Percentiles rank a stretch among this genome's conserved stretches.
Evolutionary conservation across 2,329 filamentous ascomycete genomes (phyloP).

Genomic region (Pseudogymnoascus sp.): DNA sequence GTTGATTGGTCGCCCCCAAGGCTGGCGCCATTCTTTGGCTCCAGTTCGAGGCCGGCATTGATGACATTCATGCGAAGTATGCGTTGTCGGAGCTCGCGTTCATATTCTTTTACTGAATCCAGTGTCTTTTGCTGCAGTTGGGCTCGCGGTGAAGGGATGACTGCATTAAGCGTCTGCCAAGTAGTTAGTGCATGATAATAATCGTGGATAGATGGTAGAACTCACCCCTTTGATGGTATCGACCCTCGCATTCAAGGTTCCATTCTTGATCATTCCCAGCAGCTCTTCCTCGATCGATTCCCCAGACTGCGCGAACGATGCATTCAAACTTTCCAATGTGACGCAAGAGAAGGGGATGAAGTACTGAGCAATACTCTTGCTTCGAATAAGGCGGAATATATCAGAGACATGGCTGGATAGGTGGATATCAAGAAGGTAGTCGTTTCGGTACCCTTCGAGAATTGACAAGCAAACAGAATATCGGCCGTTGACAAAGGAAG

Average conservation of each 20-base stretch:
- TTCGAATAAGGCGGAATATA: conserved; percentile 69
- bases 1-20: background rate
- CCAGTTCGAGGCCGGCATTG: conserved; percentile 65
- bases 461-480: conserved; percentile 79
- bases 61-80: conserved; percentile 70
- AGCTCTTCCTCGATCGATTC: conserved; percentile 66
- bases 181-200: conserved; percentile 12
- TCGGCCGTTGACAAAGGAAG: conserved; percentile 80
- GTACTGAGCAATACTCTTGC: conserved; percentile 90
- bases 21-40: conserved; percentile 24
- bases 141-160: conserved; percentile 55
- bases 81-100: conserved; percentile 65
- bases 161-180: conserved; percentile 60
- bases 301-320: conserved; percentile 60
- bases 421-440: conserved; percentile 87
- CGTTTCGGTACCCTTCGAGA: conserved; percentile 69
- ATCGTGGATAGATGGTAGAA: conserved; percentile 5
- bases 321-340: conserved; percentile 68
- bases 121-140: conserved; percentile 64
- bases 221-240: conserved; percentile 70
- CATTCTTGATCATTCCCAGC: conserved; percentile 64
- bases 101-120: conserved; percentile 60
- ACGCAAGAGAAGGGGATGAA: conserved; percentile 85
- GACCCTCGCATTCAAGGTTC: conserved; percentile 67
- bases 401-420: conserved; percentile 63